These are phyloP conservation scores for Cryptococcus sp. DNA, from an alignment of 1,284 basidiomycete species.

Conservation along the genomic window DNA sequence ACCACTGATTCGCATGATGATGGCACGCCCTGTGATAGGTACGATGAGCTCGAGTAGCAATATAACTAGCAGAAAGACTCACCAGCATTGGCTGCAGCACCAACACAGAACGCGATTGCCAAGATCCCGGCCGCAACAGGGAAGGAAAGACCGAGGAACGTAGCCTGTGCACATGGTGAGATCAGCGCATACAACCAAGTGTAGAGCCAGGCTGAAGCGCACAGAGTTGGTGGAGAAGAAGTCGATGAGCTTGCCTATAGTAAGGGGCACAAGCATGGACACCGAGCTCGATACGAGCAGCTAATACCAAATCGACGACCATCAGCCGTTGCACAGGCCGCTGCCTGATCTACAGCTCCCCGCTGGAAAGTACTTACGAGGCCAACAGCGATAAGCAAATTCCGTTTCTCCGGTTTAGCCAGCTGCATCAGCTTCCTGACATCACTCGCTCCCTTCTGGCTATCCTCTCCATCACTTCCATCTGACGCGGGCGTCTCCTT, in stretches of 20 bases:
- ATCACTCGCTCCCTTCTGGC: conserved; percentile 21
- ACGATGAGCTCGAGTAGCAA: not conserved
- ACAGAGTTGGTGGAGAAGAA: conserved; percentile 78
- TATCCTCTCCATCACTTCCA: conserved; percentile 7
- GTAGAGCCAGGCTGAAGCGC: conserved; percentile 36
- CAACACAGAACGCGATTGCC: conserved; percentile 76
- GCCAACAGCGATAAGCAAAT: conserved; percentile 67
- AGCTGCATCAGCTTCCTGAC: conserved; percentile 69
- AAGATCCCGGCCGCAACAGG: conserved; percentile 75
- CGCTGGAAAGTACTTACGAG: conserved; percentile 47
- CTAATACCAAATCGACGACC: too few species aligned
- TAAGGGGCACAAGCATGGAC: conserved; percentile 85
- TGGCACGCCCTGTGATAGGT: conserved; percentile 60
- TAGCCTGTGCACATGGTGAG: conserved; percentile 54
- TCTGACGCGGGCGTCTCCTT: conserved; percentile 5
- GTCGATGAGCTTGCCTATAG: conserved; percentile 86
- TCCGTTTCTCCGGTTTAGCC: conserved; percentile 72
- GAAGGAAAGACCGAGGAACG: conserved; percentile 71
- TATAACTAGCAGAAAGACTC: not conserved
- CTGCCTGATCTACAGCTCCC: not conserved
- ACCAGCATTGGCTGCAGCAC: conserved; percentile 78
- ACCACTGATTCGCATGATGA: conserved; percentile 83
- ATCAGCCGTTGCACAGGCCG: not conserved
- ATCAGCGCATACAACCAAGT: not conserved
- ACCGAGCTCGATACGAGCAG: conserved; percentile 56